Percentiles rank a stretch among this genome's conserved stretches.
Conservation (phyloP, 306 rosid species). For the Medicago lupulina region DNA sequence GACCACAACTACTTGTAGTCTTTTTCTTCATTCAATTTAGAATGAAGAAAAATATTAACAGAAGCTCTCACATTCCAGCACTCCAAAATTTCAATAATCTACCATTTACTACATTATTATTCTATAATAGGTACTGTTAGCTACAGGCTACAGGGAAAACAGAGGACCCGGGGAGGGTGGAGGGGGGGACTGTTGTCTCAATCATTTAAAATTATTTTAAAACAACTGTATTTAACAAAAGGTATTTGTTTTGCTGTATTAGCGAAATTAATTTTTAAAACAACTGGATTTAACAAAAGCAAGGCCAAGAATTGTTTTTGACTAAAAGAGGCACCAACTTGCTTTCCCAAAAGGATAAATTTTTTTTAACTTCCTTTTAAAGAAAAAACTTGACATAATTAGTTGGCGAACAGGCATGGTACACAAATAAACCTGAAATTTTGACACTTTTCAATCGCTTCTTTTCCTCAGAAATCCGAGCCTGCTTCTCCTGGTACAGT, state of each 20-base stretch:
- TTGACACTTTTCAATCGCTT: constrained; percentile 79
- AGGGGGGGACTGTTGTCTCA: not conserved
- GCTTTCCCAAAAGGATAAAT: constrained; percentile 28
- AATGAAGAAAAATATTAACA: not conserved
- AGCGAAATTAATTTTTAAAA: not conserved
- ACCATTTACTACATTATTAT: constrained; percentile 9
- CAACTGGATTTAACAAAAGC: not conserved
- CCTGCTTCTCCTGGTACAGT: constrained; percentile 87
- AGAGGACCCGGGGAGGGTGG: not conserved
- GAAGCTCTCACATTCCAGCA: not conserved
- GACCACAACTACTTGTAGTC: not conserved
- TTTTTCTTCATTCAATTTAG: not conserved
- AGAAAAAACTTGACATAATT: constrained; percentile 26
- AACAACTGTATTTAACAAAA: not conserved
- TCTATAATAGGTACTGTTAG: not conserved
- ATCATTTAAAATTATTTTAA: not conserved
- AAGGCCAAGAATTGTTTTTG: constrained; percentile 20
- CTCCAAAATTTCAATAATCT: constrained; percentile 1
- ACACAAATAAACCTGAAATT: constrained; percentile 68
- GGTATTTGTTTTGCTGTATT: not conserved
- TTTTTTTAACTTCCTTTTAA: constrained; percentile 26
- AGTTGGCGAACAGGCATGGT: constrained; percentile 24
- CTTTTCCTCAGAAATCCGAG: constrained; percentile 83
- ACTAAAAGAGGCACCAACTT: not conserved
- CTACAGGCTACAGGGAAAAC: not conserved